A percentile compares a stretch with the other conserved stretches of the same genome.
Conservation (phyloP, 371 early-diverging fungal genomes). For the Saksenaea oblongispora region DNA sequence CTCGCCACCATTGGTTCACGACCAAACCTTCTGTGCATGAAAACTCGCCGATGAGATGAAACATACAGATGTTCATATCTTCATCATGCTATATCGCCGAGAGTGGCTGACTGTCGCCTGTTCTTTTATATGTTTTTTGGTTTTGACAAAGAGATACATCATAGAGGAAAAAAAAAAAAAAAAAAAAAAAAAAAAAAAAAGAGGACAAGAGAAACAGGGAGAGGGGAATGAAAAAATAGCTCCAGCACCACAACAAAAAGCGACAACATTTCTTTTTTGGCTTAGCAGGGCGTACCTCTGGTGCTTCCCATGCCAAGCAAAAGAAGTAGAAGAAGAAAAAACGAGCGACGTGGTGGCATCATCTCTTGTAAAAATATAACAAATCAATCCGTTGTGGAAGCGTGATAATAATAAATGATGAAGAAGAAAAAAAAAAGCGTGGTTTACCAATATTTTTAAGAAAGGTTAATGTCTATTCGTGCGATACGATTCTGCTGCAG, state of each 20-base stretch:
- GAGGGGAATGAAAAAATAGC: not conserved
- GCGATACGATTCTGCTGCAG: slow-evolving; percentile 30
- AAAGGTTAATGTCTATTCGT: slow-evolving; percentile 22
- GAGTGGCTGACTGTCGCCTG: too few species aligned
- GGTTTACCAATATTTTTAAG: not conserved
- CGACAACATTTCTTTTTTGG: slow-evolving; percentile 2
- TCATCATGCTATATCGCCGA: too few species aligned
- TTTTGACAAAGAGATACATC: too few species aligned
- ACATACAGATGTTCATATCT: too few species aligned
- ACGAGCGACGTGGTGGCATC: not conserved
- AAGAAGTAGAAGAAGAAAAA: not conserved
- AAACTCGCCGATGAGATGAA: too few species aligned
- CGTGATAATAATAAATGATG: not conserved
- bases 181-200: slow-evolving; percentile 9
- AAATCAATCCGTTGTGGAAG: not conserved
- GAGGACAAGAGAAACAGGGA: too few species aligned
- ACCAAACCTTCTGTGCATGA: too few species aligned
- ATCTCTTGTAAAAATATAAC: not conserved
- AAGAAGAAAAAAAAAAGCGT: not conserved
- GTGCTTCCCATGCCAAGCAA: not conserved
- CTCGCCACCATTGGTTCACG: too few species aligned
- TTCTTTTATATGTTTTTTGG: not conserved
- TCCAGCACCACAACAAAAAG: not conserved
- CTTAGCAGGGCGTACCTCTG: too few species aligned
- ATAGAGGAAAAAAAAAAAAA: not conserved